Conservation (phyloP, 495 filamentous ascomycete species). For the Podospora fimiseda region DNA sequence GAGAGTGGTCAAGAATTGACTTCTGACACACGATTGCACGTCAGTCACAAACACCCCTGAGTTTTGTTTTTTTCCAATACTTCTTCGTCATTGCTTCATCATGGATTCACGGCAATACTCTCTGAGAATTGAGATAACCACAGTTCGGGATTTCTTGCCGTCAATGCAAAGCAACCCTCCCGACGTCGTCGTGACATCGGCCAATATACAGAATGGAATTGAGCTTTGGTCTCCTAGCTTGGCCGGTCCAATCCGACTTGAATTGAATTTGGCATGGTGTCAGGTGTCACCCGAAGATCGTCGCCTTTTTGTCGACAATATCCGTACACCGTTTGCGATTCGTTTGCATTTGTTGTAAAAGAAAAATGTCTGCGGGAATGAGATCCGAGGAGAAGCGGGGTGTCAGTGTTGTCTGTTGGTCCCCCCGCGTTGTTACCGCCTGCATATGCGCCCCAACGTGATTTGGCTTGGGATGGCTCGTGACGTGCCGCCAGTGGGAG, state of each 20-base stretch:
- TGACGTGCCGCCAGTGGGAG: not conserved
- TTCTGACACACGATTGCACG: not conserved
- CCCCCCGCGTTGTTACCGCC: not conserved
- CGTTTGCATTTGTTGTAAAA: constrained; percentile 6
- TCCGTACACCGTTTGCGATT: constrained; percentile 16
- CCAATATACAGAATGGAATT: no score
- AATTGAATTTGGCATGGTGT: not conserved
- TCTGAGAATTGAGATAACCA: not conserved
- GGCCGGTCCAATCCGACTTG: not conserved
- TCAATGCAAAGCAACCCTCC: constrained; percentile 1
- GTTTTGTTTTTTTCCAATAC: not conserved
- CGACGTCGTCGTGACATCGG: constrained; percentile 1
- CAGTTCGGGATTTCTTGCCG: not conserved
- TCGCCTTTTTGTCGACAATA: not conserved
- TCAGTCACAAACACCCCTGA: not conserved
- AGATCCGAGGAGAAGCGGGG: not conserved
- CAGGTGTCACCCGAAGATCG: constrained; percentile 1
- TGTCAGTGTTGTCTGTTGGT: not conserved
- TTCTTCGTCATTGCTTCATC: not conserved
- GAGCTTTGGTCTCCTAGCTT: not conserved
- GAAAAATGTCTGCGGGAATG: not conserved
- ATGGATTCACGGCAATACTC: not conserved
- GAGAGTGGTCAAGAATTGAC: not conserved
- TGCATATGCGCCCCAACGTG: not conserved
- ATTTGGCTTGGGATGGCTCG: not conserved